These are phyloP conservation scores for Yarrowia yakushimensis DNA, from an alignment of 805 yeast species.

Conservation along the genomic window DNA sequence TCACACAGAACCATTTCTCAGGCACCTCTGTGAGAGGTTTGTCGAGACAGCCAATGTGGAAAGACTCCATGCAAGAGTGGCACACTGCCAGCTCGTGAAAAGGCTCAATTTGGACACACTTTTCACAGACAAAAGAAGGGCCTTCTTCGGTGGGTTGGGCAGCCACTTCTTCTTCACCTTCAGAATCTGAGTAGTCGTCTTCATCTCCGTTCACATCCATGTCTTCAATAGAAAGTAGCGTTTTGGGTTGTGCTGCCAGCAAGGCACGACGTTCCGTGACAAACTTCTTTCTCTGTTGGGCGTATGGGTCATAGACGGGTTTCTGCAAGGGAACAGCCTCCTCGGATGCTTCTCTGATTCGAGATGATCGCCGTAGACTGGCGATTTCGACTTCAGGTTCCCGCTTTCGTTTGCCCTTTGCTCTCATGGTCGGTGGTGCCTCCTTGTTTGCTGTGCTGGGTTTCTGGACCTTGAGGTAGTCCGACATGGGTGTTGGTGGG, in stretches of 20 bases:
- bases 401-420: slow-evolving; percentile 1
- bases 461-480: slow-evolving; percentile 10
- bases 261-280: not conserved
- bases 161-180: not conserved
- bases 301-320: slow-evolving; percentile 1
- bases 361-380: slow-evolving; percentile 1
- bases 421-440: not conserved
- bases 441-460: not conserved
- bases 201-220: not conserved
- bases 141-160: not conserved
- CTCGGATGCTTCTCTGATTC: slow-evolving; percentile 10
- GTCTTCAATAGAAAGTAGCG: slow-evolving; percentile 11
- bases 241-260: slow-evolving; percentile 3
- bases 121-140: slow-evolving; percentile 30
- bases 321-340: not conserved
- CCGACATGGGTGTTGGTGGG: slow-evolving; percentile 21
- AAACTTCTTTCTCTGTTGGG: slow-evolving; percentile 5
- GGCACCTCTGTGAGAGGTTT: slow-evolving; percentile 52
- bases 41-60: slow-evolving; percentile 63
- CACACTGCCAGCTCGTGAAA: slow-evolving; percentile 41
- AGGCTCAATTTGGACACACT: slow-evolving; percentile 30
- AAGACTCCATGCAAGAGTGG: slow-evolving; percentile 68
- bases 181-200: not conserved
- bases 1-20: slow-evolving; percentile 71
- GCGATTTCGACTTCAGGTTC: slow-evolving; percentile 17